Evolutionary conservation across 306 rosid species (phyloP).

Genomic region (Senna tora): DNA sequence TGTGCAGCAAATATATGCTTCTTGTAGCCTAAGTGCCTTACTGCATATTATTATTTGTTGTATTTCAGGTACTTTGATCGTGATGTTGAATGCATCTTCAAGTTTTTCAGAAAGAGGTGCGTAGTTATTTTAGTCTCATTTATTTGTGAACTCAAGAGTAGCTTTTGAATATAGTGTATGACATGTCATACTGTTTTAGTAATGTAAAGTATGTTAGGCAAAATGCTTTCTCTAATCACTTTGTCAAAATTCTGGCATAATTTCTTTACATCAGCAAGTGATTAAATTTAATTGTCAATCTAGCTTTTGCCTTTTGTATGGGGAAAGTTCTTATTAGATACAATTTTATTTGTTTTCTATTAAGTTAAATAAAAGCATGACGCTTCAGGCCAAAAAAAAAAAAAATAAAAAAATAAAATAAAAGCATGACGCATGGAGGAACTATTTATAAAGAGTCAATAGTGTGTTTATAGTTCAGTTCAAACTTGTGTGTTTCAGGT

Average conservation of each 20-base stretch:
- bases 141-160: slow-evolving; percentile 27
- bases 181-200: slow-evolving; percentile 15
- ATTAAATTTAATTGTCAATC: background rate
- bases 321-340: background rate
- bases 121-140: slow-evolving; percentile 30
- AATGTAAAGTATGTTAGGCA: background rate
- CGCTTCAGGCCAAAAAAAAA: too few species aligned
- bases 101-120: slow-evolving; percentile 86
- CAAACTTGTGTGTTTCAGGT: slow-evolving; percentile 57
- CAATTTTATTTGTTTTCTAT: background rate
- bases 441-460: background rate
- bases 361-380: background rate
- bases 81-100: slow-evolving; percentile 88
- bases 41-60: slow-evolving; percentile 27
- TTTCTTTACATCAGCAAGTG: background rate
- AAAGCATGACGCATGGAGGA: background rate
- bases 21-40: slow-evolving; percentile 23
- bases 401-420: too few species aligned
- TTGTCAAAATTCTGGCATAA: background rate
- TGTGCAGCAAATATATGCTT: slow-evolving; percentile 5
- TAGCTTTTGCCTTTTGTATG: background rate
- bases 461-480: background rate
- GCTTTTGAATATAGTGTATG: slow-evolving; percentile 19
- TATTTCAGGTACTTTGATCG: slow-evolving; percentile 95
- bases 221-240: slow-evolving; percentile 8